Evolutionary conservation across 2,329 filamentous ascomycete species (phyloP).

Genomic region (Botryosphaeria dothidea): DNA sequence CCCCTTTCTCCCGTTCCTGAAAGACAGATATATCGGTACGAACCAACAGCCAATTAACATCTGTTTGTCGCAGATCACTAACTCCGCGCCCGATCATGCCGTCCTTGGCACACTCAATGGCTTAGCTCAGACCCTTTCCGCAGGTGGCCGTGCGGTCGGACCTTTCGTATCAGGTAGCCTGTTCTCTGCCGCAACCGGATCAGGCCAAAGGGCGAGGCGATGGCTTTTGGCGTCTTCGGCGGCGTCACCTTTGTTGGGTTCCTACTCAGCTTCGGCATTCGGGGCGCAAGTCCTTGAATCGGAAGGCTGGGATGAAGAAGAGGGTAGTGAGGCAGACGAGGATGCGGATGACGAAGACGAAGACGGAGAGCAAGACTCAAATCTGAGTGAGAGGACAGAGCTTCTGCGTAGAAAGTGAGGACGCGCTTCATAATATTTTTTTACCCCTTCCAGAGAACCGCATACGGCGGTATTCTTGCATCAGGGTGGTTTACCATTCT

Average conservation of each 20-base stretch:
- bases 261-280: constrained; percentile 75
- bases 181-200: constrained; percentile 78
- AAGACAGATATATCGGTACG: neutral
- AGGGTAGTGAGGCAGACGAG: constrained; percentile 44
- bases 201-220: constrained; percentile 75
- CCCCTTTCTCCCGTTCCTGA: neutral
- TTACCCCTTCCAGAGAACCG: neutral
- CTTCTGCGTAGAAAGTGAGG: neutral
- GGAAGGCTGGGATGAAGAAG: constrained; percentile 53
- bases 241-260: constrained; percentile 81
- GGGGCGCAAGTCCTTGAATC: constrained; percentile 62
- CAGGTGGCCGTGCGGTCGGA: constrained; percentile 82
- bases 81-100: constrained; percentile 82
- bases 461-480: neutral
- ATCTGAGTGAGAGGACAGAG: constrained; percentile 1
- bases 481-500: neutral
- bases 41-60: constrained; percentile 14
- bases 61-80: constrained; percentile 70
- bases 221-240: constrained; percentile 87
- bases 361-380: constrained; percentile 26
- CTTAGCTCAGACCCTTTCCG: constrained; percentile 89
- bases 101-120: constrained; percentile 90
- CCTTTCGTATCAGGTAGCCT: constrained; percentile 86
- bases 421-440: neutral
- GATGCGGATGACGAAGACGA: constrained; percentile 41